Conservation (phyloP, 306 rosid genomes). For the Cicer chorassanicum region DNA sequence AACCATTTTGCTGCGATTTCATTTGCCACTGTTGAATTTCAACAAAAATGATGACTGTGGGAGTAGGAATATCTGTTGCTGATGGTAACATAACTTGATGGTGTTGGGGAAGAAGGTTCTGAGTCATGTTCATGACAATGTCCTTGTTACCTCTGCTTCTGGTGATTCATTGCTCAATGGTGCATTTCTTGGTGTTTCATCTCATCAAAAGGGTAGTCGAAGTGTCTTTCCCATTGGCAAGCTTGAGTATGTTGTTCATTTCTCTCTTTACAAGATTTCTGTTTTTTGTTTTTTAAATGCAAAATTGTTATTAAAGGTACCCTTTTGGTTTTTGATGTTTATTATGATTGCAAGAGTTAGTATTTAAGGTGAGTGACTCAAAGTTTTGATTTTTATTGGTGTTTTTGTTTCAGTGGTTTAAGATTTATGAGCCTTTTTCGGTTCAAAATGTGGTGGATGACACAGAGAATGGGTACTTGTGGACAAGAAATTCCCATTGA, state of each 20-base stretch:
- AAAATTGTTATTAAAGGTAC: no score
- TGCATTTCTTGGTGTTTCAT: constrained; percentile 78
- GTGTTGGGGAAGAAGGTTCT: constrained; percentile 72
- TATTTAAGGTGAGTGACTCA: background rate
- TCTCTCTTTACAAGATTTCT: background rate
- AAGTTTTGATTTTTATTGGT: constrained; percentile 17
- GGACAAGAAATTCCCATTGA: constrained; percentile 82
- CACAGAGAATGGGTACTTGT: constrained; percentile 80
- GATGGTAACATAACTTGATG: constrained; percentile 58
- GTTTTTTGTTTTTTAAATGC: no score
- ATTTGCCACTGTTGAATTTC: constrained; percentile 32
- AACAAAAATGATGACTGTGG: constrained; percentile 68
- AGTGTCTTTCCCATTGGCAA: constrained; percentile 79
- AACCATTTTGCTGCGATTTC: background rate
- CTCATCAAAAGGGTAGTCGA: constrained; percentile 67
- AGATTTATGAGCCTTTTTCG: constrained; percentile 84
- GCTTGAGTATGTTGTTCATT: constrained; percentile 59
- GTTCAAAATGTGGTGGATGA: constrained; percentile 99
- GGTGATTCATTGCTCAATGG: constrained; percentile 66
- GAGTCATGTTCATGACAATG: constrained; percentile 60
- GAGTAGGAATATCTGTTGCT: constrained; percentile 70
- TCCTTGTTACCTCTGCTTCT: constrained; percentile 64
- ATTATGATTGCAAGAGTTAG: background rate
- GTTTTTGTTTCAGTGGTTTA: constrained; percentile 59
- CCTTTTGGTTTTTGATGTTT: background rate